Conservation (phyloP, 2,329 filamentous ascomycete species). For the Penicillium occitanis region DNA sequence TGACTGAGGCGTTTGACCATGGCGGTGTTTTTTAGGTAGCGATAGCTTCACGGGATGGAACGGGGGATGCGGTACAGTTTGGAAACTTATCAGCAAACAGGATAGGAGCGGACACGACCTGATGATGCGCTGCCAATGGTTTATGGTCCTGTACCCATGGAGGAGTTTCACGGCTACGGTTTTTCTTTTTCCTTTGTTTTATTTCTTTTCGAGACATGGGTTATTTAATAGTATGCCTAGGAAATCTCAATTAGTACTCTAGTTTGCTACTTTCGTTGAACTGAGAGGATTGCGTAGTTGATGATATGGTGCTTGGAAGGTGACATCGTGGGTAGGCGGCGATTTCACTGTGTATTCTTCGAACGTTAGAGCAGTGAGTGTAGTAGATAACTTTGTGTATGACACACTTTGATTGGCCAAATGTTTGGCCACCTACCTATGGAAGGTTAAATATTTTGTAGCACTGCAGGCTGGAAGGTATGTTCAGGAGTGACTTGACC, state of each 20-base stretch:
- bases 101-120: not conserved
- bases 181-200: not conserved
- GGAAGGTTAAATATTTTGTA: too few species aligned
- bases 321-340: too few species aligned
- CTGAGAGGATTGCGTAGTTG: not conserved
- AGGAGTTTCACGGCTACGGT: not conserved
- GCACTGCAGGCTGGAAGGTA: too few species aligned
- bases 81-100: not conserved
- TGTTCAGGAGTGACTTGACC: too few species aligned
- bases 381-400: too few species aligned
- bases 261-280: not conserved
- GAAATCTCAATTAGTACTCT: not conserved
- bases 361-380: too few species aligned
- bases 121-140: not conserved
- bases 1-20: not conserved
- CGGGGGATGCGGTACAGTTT: not conserved
- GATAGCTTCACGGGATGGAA: not conserved
- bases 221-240: conserved; percentile 5
- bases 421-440: too few species aligned
- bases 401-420: too few species aligned
- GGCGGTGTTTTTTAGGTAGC: not conserved
- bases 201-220: not conserved
- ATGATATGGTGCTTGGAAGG: not conserved
- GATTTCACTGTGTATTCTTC: too few species aligned
- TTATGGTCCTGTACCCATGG: conserved; percentile 4